Base-by-base conservation (phyloP, 495 filamentous ascomycete genomes). In the Xylaria flabelliformis region DNA sequence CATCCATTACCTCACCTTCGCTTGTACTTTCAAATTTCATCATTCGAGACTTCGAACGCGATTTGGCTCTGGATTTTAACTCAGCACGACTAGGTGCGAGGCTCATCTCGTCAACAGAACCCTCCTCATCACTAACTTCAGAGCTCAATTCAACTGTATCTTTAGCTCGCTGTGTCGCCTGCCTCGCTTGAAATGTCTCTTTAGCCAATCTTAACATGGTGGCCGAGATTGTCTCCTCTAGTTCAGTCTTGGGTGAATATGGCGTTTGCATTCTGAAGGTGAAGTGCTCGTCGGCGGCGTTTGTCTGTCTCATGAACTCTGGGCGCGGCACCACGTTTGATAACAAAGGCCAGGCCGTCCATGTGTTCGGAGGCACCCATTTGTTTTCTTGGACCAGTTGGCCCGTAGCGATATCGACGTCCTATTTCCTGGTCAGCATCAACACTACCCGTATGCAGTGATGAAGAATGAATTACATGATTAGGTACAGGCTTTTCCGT, bases 281-380 rank as follows among this genome's bases (percentile, higher is more conserved):
- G 61, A 81, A 87, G 42, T 29, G 59, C 21, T 88, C 83, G 62
- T 86, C 82, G 46, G 84, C 83, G 42, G 84, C 82, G 19, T 83
- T 76, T 12, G 77, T 75, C 0, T 80, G 69, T 39, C 71, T 70
- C 34, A 79, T 29, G 42, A 82, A 69, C 36, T 83, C 83, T 12
- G 82, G 78, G n/a, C 86, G 83, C 4, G 92, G 91, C 21, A 94
- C 91, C 9, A 84, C 80, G 13, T 82, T 77, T 26, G 85, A 83
- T 19, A 79, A 80, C 80, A 94, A 74, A 24, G 94, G 94, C 94
- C 94, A 97, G 1, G 93, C 91, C 3, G 91, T 91, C 93, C 93
- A 97, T 41, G 63, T 26, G 68, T 84, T 87, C 7, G 83, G 84
- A 21, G 88, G 86, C 19, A 74, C 67, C 80, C 85, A 88, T n/a